phyloP scores from a whole-genome alignment of 139 green algal species.

The Coccomyxa sp. region DNA sequence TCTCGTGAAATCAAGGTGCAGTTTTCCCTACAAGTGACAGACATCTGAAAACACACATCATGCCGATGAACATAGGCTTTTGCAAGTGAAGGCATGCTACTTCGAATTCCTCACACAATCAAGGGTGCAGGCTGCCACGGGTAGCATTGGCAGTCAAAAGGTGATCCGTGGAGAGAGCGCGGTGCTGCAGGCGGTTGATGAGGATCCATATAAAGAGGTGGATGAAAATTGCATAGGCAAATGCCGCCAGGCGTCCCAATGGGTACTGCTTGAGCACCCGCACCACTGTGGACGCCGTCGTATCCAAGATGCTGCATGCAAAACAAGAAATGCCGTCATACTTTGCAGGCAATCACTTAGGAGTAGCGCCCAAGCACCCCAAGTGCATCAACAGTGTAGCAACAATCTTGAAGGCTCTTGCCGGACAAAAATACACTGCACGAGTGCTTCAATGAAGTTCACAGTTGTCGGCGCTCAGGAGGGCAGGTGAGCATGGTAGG shows the following conservation, averaged over 20 bases:
- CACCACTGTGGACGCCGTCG: slow-evolving; percentile 26
- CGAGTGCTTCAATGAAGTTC: too few relatives aligned
- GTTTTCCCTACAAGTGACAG: too few relatives aligned
- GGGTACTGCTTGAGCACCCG: slow-evolving; percentile 71
- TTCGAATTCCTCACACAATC: too few relatives aligned
- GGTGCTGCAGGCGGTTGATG: slow-evolving; percentile 48
- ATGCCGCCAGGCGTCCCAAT: slow-evolving; percentile 53
- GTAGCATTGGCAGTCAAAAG: neutral
- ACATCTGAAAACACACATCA: too few relatives aligned
- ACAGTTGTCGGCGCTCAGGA: too few relatives aligned
- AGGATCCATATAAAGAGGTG: slow-evolving; percentile 75
- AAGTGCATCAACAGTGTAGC: too few relatives aligned
- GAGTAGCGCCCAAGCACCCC: neutral
- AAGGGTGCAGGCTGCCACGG: too few relatives aligned
- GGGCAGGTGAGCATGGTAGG: too few relatives aligned
- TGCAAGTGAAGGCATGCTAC: too few relatives aligned
- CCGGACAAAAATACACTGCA: too few relatives aligned
- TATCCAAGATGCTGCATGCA: slow-evolving; percentile 32
- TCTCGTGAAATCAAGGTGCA: too few relatives aligned
- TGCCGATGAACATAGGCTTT: too few relatives aligned
- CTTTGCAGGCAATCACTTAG: neutral
- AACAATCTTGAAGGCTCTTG: neutral
- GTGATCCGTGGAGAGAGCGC: neutral
- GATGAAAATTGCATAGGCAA: slow-evolving; percentile 62
- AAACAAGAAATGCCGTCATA: neutral